Evolutionary conservation across 495 filamentous ascomycete species (phyloP).

Genomic region (Podospora pseudoanserina): DNA sequence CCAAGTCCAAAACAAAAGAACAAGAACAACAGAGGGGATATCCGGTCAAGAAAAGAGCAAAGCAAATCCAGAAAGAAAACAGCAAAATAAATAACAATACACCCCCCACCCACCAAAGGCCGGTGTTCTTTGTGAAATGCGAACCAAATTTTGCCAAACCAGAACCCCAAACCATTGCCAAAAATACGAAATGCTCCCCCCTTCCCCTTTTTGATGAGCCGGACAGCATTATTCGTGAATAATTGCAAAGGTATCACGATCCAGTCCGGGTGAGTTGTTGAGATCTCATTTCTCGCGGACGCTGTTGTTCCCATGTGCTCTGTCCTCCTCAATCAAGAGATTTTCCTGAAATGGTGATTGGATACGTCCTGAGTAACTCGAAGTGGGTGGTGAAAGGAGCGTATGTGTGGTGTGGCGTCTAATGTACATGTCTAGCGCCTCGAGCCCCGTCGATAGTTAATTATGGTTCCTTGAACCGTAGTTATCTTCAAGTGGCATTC

Average conservation of each 20-base stretch:
- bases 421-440: not conserved
- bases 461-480: not conserved
- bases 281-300: not conserved
- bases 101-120: not conserved
- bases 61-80: not conserved
- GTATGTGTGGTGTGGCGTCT: not conserved
- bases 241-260: not conserved
- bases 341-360: not conserved
- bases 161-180: constrained; percentile 2
- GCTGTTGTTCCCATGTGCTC: not conserved
- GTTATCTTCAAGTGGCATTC: constrained; percentile 24
- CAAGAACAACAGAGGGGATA: constrained; percentile 1
- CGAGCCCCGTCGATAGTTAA: not conserved
- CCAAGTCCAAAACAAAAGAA: not conserved
- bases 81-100: not conserved
- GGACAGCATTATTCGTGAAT: not conserved
- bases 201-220: not conserved
- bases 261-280: not conserved
- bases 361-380: not conserved
- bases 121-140: constrained; percentile 6
- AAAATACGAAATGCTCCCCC: not conserved
- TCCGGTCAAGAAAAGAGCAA: not conserved
- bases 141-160: constrained; percentile 9
- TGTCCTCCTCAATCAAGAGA: not conserved
- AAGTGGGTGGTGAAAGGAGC: not conserved